Base-by-base conservation (phyloP, 768 basidiomycete genomes). In the Tricholoma hemisulphureum region DNA sequence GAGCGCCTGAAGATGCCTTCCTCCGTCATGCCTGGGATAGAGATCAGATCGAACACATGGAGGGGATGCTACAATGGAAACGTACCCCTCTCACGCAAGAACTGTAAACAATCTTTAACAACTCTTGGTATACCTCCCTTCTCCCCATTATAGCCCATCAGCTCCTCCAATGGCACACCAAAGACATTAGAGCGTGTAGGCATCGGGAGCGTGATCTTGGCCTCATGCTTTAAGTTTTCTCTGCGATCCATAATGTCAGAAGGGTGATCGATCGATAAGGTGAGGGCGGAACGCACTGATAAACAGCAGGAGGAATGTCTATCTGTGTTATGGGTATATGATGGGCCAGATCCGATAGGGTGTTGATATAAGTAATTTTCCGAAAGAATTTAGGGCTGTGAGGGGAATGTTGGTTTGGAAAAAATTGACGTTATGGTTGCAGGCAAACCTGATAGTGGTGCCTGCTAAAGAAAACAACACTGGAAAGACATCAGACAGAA, bases 381-480 rank as follows among this genome's bases (percentile, higher is more conserved):
- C 86, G 85, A 70, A 91, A 93, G 75, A 95, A 94, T 70, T 95
- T 95, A 13, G 93, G 93, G 64, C 91, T 91, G 20, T n/a, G 31
- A 52, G 16, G 52, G 53, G 11, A 18, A 29, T 10, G 6, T 49
- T 29, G 4, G 28, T 53, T 56, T n/a, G 55, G 45, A 57, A 43
- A 32, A n/a, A 39, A 54, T 39, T 50, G 49, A 32, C 10, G 45
- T 16, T 16, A 13, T 11, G 46, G 23, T 41, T 11, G 6, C 13
- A 8, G 13, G 21, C 21, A 29, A 21, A 89, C 88, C 89, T 93
- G 66, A 95, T 91, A 59, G 93, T 86, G 37, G 92, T 89, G 2
- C 91, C 91, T 28, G 92, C 92, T 48, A 94, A 75, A 9, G 92
- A 93, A 70, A 95, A 93, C 3, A 95, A 74, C 91, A 93, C 92